Evolutionary conservation across 2,329 filamentous ascomycete genomes (phyloP).

Genomic region (Ceratocystis colombiana): DNA sequence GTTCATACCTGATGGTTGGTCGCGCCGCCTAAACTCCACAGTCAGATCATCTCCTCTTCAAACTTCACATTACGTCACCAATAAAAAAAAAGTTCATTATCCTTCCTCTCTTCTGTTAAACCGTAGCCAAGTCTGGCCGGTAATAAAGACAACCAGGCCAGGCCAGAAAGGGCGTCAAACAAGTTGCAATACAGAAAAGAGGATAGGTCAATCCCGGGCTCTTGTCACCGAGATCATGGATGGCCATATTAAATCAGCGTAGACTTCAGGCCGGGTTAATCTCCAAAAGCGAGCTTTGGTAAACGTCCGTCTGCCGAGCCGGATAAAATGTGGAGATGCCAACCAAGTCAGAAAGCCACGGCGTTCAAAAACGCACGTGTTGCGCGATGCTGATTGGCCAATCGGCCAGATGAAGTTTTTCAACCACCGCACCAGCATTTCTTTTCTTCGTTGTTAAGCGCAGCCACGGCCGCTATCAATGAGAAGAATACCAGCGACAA

Average conservation of each 20-base stretch:
- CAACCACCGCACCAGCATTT: slow-evolving; percentile 4
- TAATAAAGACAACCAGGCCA: neutral
- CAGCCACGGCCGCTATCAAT: neutral
- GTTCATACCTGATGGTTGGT: slow-evolving; percentile 60
- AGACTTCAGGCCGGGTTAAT: neutral
- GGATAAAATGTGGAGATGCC: slow-evolving; percentile 10
- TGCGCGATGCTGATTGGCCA: neutral
- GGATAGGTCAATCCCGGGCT: neutral
- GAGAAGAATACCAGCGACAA: neutral
- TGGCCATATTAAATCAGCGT: too few relatives aligned
- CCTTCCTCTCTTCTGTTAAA: neutral
- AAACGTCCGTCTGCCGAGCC: slow-evolving; percentile 2
- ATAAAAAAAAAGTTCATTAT: neutral
- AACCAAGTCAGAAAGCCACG: neutral
- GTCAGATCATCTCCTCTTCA: slow-evolving; percentile 27
- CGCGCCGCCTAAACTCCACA: slow-evolving; percentile 51
- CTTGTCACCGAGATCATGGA: neutral
- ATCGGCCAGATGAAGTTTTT: slow-evolving; percentile 12
- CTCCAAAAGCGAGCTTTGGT: too few relatives aligned
- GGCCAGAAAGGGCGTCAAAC: neutral
- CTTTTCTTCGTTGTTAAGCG: neutral
- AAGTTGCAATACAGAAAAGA: neutral
- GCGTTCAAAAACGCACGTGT: slow-evolving; percentile 9
- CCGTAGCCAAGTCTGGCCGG: neutral
- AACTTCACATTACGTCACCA: slow-evolving; percentile 22